These are phyloP conservation scores for Mucor indicus DNA, from an alignment of 371 early-diverging fungal genomes.

Conservation along the genomic window DNA sequence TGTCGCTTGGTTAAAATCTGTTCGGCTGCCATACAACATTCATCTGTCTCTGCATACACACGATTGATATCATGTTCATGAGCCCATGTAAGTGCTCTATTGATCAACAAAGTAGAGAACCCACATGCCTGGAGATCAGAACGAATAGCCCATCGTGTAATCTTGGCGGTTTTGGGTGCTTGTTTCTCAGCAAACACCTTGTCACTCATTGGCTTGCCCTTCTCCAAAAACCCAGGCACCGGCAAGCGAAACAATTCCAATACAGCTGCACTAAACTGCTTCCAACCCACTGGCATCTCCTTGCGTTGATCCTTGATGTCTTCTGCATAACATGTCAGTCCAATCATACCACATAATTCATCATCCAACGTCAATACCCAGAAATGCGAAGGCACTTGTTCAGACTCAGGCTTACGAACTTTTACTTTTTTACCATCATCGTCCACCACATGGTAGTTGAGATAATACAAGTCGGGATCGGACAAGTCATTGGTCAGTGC, in stretches of 20 bases:
- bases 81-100: slow-evolving; percentile 36
- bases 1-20: slow-evolving; percentile 35
- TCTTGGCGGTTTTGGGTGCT: slow-evolving; percentile 30
- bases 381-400: slow-evolving; percentile 38
- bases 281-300: slow-evolving; percentile 12
- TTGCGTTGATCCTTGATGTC: slow-evolving; percentile 21
- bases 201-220: not conserved
- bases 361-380: slow-evolving; percentile 43
- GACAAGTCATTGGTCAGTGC: slow-evolving; percentile 33
- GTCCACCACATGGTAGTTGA: slow-evolving; percentile 21
- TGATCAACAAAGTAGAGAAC: slow-evolving; percentile 36
- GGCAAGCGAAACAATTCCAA: slow-evolving; percentile 15
- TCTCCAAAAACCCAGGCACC: slow-evolving; percentile 1
- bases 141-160: slow-evolving; percentile 32
- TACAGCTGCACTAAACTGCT: slow-evolving; percentile 14
- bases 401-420: slow-evolving; percentile 25
- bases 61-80: slow-evolving; percentile 33
- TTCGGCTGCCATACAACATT: slow-evolving; percentile 33
- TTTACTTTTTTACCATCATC: slow-evolving; percentile 27
- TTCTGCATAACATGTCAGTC: slow-evolving; percentile 25
- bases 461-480: slow-evolving; percentile 40
- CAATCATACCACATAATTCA: slow-evolving; percentile 36
- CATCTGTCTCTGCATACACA: slow-evolving; percentile 31
- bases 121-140: slow-evolving; percentile 35
- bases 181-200: slow-evolving; percentile 21